Evolutionary conservation across 176 grass and related monocot species (phyloP).

Genomic region (Sorghum bicolor): Sorghum_bicolor_NCBIv3 NC_012872.2:67254001-67254500

Average conservation of each 20-base stretch:
- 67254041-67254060: conserved; percentile 91
- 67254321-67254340: conserved; percentile 9
- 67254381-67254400: neutral
- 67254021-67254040: conserved; percentile 67
- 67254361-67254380: conserved; percentile 14
- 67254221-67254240: neutral
- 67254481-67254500: neutral
- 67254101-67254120: conserved; percentile 93
- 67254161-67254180: conserved; percentile 98
- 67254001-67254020: conserved; percentile 15
- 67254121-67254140: conserved; percentile 93
- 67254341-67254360: neutral
- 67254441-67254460: neutral
- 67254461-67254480: neutral
- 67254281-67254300: neutral
- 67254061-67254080: conserved; percentile 88
- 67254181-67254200: conserved; percentile 87
- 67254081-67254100: conserved; percentile 71
- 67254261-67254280: neutral
- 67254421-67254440: neutral
- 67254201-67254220: neutral
- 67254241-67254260: neutral
- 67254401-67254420: neutral
- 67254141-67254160: conserved; percentile 96
- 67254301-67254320: neutral